A percentile compares a stretch with the other conserved stretches of the same genome.
These are phyloP conservation scores for Penicillium longicatenatum DNA, from an alignment of 495 filamentous ascomycete species.

Conservation along the genomic window DNA sequence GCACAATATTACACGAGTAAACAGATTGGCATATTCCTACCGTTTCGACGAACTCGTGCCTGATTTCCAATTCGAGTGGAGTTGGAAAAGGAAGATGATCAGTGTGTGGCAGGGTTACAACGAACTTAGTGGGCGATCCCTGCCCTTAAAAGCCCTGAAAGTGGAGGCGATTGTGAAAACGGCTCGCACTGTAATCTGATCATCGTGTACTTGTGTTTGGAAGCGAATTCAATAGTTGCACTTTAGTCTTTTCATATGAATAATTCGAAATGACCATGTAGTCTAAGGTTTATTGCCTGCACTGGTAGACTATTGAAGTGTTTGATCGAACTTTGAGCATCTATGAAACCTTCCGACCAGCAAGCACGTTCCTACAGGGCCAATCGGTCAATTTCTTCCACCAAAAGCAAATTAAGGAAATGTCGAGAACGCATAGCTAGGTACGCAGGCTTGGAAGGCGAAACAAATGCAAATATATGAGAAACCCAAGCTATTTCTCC, in stretches of 20 bases:
- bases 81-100: neutral
- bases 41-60: neutral
- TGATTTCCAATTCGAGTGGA: neutral
- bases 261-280: neutral
- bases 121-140: neutral
- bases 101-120: too few relatives aligned
- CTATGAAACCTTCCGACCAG: neutral
- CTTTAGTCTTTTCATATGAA: neutral
- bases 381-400: neutral
- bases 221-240: neutral
- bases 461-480: neutral
- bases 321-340: neutral
- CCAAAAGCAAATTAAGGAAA: neutral
- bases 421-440: too few relatives aligned
- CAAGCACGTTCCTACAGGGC: neutral
- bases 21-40: neutral
- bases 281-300: neutral
- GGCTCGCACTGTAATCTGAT: neutral
- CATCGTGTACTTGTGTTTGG: neutral
- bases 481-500: neutral
- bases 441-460: too few relatives aligned
- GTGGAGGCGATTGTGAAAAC: neutral
- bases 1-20: neutral
- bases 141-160: neutral
- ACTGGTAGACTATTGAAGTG: neutral